Conservation (phyloP, 106 monocot genomes). For the Vanilla planifolia region DNA sequence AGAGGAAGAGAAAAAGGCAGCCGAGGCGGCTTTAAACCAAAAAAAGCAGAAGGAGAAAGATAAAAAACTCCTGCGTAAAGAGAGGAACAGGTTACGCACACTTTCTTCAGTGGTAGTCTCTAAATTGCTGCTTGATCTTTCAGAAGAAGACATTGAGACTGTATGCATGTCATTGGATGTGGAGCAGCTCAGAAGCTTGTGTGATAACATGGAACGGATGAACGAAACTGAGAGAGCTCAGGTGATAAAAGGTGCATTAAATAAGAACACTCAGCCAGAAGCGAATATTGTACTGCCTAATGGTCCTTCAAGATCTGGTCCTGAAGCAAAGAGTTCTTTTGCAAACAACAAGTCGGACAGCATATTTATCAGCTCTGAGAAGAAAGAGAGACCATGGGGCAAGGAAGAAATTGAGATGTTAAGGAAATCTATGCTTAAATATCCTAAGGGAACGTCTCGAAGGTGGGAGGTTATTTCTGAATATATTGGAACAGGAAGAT, state of each 20-base stretch:
- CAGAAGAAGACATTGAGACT: slow-evolving; percentile 61
- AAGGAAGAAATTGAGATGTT: slow-evolving; percentile 92
- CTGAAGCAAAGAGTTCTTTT: too few relatives aligned
- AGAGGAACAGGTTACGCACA: slow-evolving; percentile 57
- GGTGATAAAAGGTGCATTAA: slow-evolving; percentile 35
- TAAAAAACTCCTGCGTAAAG: slow-evolving; percentile 80
- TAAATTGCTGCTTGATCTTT: slow-evolving; percentile 22
- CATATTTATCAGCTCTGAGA: slow-evolving; percentile 40
- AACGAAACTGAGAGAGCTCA: slow-evolving; percentile 34
- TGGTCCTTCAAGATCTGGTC: background rate
- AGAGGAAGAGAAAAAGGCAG: slow-evolving; percentile 58
- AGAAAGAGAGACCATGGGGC: slow-evolving; percentile 83
- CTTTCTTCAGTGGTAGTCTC: slow-evolving; percentile 41
- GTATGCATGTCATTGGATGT: slow-evolving; percentile 61
- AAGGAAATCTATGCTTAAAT: slow-evolving; percentile 81
- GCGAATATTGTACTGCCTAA: slow-evolving; percentile 15
- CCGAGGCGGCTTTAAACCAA: slow-evolving; percentile 66
- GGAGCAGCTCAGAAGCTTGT: slow-evolving; percentile 47
- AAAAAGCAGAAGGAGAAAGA: slow-evolving; percentile 87
- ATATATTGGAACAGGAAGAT: slow-evolving; percentile 80
- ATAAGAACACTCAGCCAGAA: slow-evolving; percentile 12
- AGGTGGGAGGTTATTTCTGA: slow-evolving; percentile 97
- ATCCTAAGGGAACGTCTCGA: slow-evolving; percentile 86
- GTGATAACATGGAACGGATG: slow-evolving; percentile 50
- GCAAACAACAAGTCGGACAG: slow-evolving; percentile 13